Evolutionary conservation across 306 rosid species (phyloP).

Genomic region (Malus asiatica): DNA sequence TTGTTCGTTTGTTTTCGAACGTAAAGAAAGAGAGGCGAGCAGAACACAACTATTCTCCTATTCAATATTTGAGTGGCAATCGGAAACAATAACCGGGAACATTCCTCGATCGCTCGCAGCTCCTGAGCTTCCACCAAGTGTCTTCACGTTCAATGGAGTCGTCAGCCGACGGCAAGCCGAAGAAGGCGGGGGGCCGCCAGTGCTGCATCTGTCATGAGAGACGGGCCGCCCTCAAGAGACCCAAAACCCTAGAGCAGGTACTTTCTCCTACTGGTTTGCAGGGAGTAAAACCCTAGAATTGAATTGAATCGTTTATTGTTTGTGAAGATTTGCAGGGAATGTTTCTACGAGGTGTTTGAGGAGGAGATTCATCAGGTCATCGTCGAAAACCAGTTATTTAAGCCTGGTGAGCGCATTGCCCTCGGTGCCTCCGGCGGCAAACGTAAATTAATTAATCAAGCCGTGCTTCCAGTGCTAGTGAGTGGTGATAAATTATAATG

Average conservation of each 20-base stretch:
- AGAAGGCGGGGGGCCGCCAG: slow-evolving; percentile 20
- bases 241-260: slow-evolving; percentile 79
- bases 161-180: slow-evolving; percentile 21
- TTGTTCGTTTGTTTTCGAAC: background rate
- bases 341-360: slow-evolving; percentile 81
- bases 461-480: background rate
- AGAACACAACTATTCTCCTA: background rate
- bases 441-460: slow-evolving; percentile 22
- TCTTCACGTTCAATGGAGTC: slow-evolving; percentile 13
- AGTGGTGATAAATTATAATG: background rate
- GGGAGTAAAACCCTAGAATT: background rate
- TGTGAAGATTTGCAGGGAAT: slow-evolving; percentile 60
- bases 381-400: slow-evolving; percentile 45
- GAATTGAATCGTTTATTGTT: background rate
- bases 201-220: slow-evolving; percentile 58
- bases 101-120: background rate
- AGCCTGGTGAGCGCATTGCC: slow-evolving; percentile 67
- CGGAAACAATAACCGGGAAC: too few relatives aligned
- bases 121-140: background rate
- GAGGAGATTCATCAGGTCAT: slow-evolving; percentile 76
- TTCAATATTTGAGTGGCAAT: too few relatives aligned
- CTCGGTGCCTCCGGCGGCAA: slow-evolving; percentile 96
- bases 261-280: background rate
- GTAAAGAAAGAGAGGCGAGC: background rate
- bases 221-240: slow-evolving; percentile 74